Percentiles rank a stretch among this genome's conserved stretches.
phyloP scores from a whole-genome alignment of 192 early-diverging fungal species.

The Coemansia umbellata region DNA sequence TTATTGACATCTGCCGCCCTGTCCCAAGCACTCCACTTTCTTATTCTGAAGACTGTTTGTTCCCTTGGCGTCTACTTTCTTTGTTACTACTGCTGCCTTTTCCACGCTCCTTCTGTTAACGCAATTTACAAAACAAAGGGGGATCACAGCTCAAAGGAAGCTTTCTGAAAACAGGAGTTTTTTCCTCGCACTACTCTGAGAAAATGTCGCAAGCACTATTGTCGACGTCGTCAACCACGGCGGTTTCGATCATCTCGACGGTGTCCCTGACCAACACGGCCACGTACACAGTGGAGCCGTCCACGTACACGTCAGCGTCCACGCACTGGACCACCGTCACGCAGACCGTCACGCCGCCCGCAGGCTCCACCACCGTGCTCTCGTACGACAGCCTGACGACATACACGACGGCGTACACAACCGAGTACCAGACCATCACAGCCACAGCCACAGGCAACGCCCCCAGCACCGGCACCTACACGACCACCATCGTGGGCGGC shows the following conservation, averaged over 20 bases:
- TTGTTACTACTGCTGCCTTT: too few relatives aligned
- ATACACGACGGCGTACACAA: slow-evolving; percentile 28
- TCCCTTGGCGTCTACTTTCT: too few relatives aligned
- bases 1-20: too few relatives aligned
- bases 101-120: too few relatives aligned
- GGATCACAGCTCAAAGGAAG: too few relatives aligned
- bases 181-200: not conserved
- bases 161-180: too few relatives aligned
- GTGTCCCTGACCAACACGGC: slow-evolving; percentile 17
- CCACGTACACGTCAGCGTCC: slow-evolving; percentile 15
- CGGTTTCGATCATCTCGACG: slow-evolving; percentile 15
- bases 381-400: slow-evolving; percentile 25
- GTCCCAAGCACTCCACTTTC: too few relatives aligned
- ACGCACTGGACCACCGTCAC: slow-evolving; percentile 31
- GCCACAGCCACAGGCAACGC: not conserved
- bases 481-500: slow-evolving; percentile 34
- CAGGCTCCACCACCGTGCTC: slow-evolving; percentile 4
- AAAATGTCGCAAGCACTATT: too few relatives aligned
- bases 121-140: too few relatives aligned
- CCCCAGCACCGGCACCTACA: slow-evolving; percentile 6
- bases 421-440: slow-evolving; percentile 23
- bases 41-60: too few relatives aligned
- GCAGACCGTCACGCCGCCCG: slow-evolving; percentile 4
- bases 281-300: not conserved
- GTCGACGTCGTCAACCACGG: slow-evolving; percentile 29